Percentiles rank a stretch among this genome's conserved stretches.
Conservation (phyloP, 1,284 basidiomycete genomes). For the Papiliotrema fonsecae region DNA sequence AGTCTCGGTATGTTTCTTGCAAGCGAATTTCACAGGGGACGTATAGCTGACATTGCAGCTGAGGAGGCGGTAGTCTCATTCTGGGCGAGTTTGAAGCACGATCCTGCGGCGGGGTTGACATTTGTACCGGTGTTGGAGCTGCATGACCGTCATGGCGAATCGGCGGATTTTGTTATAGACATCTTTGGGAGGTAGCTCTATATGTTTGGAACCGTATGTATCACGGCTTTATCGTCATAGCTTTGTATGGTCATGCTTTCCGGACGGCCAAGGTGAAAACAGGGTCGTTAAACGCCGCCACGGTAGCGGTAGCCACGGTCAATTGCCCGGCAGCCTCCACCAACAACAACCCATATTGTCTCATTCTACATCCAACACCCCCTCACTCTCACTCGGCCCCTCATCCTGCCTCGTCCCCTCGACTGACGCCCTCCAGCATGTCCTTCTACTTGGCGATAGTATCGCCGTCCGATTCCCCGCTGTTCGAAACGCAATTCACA, state of each 20-base stretch:
- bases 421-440: constrained; percentile 33
- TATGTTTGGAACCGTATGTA: background rate
- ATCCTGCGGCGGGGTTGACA: too few species aligned
- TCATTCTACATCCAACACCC: background rate
- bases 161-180: constrained; percentile 14
- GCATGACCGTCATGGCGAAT: constrained; percentile 12
- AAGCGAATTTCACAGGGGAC: too few species aligned
- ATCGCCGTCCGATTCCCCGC: constrained; percentile 45
- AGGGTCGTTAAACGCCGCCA: too few species aligned
- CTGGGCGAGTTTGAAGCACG: too few species aligned
- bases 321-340: background rate
- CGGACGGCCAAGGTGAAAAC: too few species aligned
- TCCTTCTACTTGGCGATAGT: constrained; percentile 50
- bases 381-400: background rate
- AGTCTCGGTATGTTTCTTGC: too few species aligned
- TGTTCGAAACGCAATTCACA: constrained; percentile 45
- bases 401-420: background rate
- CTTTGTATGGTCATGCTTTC: too few species aligned
- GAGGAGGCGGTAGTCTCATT: too few species aligned
- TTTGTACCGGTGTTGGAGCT: constrained; percentile 20
- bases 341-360: too few species aligned
- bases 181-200: constrained; percentile 15
- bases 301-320: too few species aligned
- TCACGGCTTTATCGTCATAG: too few species aligned
- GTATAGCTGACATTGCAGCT: too few species aligned